phyloP scores from a whole-genome alignment of 1,139 yeast genomes.

The Kodamaea plutei region DNA sequence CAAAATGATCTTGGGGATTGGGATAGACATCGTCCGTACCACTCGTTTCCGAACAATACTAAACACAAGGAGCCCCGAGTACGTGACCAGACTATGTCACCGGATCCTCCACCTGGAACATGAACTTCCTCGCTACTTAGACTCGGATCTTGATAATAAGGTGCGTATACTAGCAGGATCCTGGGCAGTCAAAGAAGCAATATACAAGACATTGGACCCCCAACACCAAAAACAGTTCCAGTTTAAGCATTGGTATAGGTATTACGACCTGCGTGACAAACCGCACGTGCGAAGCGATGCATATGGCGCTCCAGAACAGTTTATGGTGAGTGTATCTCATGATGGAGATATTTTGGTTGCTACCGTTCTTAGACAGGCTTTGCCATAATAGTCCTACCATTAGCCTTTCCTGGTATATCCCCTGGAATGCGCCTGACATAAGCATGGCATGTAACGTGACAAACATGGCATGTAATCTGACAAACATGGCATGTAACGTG shows the following conservation, averaged over 20 bases:
- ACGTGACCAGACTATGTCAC: conserved; percentile 38
- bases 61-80: conserved; percentile 15
- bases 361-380: conserved; percentile 43
- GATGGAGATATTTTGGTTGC: conserved; percentile 56
- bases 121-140: conserved; percentile 40
- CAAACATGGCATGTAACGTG: too few relatives aligned
- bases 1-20: too few relatives aligned
- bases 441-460: too few relatives aligned
- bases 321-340: conserved; percentile 58
- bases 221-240: conserved; percentile 47
- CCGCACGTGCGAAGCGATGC: conserved; percentile 35
- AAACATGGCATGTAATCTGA: too few relatives aligned
- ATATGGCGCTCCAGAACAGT: conserved; percentile 38
- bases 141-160: conserved; percentile 19
- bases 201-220: conserved; percentile 55
- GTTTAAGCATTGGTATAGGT: conserved; percentile 61
- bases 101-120: conserved; percentile 48
- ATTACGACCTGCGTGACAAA: conserved; percentile 31
- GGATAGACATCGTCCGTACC: conserved; percentile 56
- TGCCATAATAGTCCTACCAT: too few relatives aligned
- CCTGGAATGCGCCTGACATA: too few relatives aligned
- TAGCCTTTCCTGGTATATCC: too few relatives aligned
- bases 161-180: conserved; percentile 47
- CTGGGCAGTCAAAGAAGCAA: conserved; percentile 79
- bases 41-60: conserved; percentile 48